A percentile compares a stretch with the other conserved stretches of the same genome.
These are phyloP conservation scores for Penicillium olsonii DNA, from an alignment of 2,329 filamentous ascomycete genomes.

Conservation along the genomic window DNA sequence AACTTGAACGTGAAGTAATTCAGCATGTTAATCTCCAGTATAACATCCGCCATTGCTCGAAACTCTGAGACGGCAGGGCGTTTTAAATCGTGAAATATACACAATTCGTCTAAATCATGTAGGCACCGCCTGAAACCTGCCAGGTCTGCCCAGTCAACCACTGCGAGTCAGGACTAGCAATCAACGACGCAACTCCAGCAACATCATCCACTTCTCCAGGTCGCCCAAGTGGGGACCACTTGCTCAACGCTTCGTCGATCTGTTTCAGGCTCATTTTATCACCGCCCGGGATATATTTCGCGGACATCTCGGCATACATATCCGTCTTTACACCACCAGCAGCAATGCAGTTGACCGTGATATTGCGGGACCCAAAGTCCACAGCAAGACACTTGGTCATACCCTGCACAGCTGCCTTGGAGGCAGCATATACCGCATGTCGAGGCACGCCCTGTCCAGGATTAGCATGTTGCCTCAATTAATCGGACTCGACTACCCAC, in stretches of 20 bases:
- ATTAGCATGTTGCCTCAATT: neutral
- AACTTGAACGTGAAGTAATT: no score
- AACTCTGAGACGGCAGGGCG: no score
- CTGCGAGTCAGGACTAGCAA: slow-evolving; percentile 26
- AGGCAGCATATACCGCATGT: slow-evolving; percentile 24
- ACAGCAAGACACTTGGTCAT: slow-evolving; percentile 27
- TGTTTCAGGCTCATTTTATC: slow-evolving; percentile 18
- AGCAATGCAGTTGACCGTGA: slow-evolving; percentile 26
- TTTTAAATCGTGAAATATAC: no score
- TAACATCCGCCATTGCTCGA: no score
- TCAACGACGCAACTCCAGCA: slow-evolving; percentile 21
- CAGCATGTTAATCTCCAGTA: no score
- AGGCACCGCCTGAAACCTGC: slow-evolving; percentile 24
- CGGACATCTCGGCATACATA: slow-evolving; percentile 24
- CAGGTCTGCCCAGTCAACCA: slow-evolving; percentile 29
- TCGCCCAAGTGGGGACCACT: slow-evolving; percentile 25
- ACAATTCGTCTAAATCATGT: slow-evolving; percentile 15
- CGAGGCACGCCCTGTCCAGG: slow-evolving; percentile 18
- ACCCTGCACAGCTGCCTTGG: slow-evolving; percentile 24
- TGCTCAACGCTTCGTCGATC: slow-evolving; percentile 20
- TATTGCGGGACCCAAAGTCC: slow-evolving; percentile 23
- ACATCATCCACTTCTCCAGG: slow-evolving; percentile 23
- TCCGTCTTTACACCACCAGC: slow-evolving; percentile 26
- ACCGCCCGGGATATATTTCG: slow-evolving; percentile 23
- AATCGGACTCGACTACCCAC: slow-evolving; percentile 5